These are phyloP conservation scores for Aspergillus tamarii DNA, from an alignment of 2,329 filamentous ascomycete genomes.

Conservation along the genomic window DNA sequence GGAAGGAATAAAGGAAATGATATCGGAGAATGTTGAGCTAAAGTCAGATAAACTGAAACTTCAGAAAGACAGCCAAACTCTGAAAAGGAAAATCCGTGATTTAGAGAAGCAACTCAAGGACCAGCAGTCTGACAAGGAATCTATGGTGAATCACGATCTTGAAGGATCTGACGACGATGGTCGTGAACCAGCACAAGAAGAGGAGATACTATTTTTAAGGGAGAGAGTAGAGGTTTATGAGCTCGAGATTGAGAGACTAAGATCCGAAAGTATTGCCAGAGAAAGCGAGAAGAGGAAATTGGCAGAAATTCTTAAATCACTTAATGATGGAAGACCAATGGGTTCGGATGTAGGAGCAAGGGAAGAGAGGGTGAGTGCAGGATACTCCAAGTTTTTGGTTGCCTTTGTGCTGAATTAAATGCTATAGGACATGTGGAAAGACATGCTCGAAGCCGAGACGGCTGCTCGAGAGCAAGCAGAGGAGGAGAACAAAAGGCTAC, in stretches of 20 bases:
- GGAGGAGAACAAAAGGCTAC: constrained; percentile 80
- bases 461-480: constrained; percentile 86
- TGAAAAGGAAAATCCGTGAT: constrained; percentile 81
- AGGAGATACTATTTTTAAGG: constrained; percentile 81
- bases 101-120: constrained; percentile 77
- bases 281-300: constrained; percentile 86
- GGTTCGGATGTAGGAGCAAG: constrained; percentile 54
- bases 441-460: constrained; percentile 89
- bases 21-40: constrained; percentile 93
- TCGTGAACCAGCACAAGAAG: constrained; percentile 63
- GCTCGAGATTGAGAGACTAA: constrained; percentile 78
- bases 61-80: constrained; percentile 84
- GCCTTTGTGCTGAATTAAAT: constrained; percentile 19
- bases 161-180: constrained; percentile 53
- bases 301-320: constrained; percentile 74
- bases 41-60: constrained; percentile 87
- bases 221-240: constrained; percentile 86
- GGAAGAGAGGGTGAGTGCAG: constrained; percentile 48
- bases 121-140: constrained; percentile 51
- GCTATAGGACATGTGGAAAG: constrained; percentile 83
- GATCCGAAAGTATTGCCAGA: constrained; percentile 74
- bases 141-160: constrained; percentile 47
- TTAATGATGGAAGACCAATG: constrained; percentile 57
- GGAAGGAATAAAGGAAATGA: constrained; percentile 96
- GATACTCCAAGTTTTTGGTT: background rate